Conservation (phyloP, 2,329 filamentous ascomycete genomes). For the Gyromitra esculenta region DNA sequence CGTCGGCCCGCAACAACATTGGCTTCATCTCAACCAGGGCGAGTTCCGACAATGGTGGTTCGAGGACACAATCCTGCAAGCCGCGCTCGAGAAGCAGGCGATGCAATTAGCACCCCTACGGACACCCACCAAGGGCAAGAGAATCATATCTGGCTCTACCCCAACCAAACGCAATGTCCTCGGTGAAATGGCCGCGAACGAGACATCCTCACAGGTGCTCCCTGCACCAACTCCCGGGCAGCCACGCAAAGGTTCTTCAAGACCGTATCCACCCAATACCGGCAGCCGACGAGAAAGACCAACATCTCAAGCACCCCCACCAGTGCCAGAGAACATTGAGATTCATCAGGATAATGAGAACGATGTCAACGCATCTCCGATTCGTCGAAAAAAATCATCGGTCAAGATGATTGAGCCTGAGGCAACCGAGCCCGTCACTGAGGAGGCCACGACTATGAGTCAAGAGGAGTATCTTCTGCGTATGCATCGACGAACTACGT, state of each 20-base stretch:
- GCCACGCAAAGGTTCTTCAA: constrained; percentile 73
- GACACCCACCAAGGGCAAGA: constrained; percentile 83
- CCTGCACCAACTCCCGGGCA: constrained; percentile 96
- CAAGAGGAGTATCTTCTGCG: constrained; percentile 86
- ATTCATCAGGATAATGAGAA: constrained; percentile 47
- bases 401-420: constrained; percentile 44
- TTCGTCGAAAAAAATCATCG: constrained; percentile 40
- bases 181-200: constrained; percentile 91
- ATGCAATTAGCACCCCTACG: constrained; percentile 71
- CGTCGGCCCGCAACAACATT: constrained; percentile 97
- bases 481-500: constrained; percentile 61
- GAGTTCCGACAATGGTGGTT: constrained; percentile 99
- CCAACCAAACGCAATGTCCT: constrained; percentile 81
- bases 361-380: constrained; percentile 45
- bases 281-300: constrained; percentile 40
- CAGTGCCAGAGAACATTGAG: constrained; percentile 31
- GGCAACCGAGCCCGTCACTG: constrained; percentile 56
- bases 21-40: constrained; percentile 96
- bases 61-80: constrained; percentile 66
- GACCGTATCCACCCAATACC: constrained; percentile 37
- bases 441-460: constrained; percentile 62
- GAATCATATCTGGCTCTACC: constrained; percentile 49
- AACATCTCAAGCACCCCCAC: constrained; percentile 29
- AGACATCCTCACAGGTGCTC: constrained; percentile 79
- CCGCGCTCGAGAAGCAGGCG: constrained; percentile 65